Base-by-base conservation (phyloP, 2,329 filamentous ascomycete genomes). In the Decorospora gaudefroyi region DNA sequence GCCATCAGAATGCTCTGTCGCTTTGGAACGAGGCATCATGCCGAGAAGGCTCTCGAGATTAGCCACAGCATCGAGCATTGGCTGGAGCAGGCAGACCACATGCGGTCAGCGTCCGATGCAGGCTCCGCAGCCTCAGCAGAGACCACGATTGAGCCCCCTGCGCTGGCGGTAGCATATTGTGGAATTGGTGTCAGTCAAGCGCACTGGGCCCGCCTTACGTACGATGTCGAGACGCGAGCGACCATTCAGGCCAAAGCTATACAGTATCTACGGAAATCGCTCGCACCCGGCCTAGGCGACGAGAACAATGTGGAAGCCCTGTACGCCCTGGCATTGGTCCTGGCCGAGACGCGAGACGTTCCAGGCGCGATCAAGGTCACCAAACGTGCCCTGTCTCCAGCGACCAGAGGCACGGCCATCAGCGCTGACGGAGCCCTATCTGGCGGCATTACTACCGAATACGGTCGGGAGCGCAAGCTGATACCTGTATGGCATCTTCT, bases 401-500 rank as follows among this genome's bases (percentile, higher is more conserved):
- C 78, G 30, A 55, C 63, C 8, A 63, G 61, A 25, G 39, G 49
- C 6, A 62, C 63, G n/a, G 37, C 61, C 2, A 52, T 62, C 16
- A 65, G 61, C 36, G 36, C 61, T 3, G 67, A 70, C 30, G 70
- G 68, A 8, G 59, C 65, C 6, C 42, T 68, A 1, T 66, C 65
- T 2, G 45, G 46, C 6, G 63, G 61, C 4, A 49, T 61, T 8
- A 27, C 29, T 1, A 61, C 58, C 6, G 57, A 68, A 19, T 74
- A 67, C 54, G 61, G 68, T 1, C 69, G 82, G 42, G 84, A 90
- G 64, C 76, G 78, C 35, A 78, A 78, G 49, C 61, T 82, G n/a
- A 84, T 97, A 16, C 86, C 91, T 2, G 72, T 96, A 16, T 96
- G 93, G 91, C 93, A 99, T 74, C 78, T 99, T 11, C 78, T 99